These are phyloP conservation scores for Cryptococcus sp. DNA, from an alignment of 1,284 basidiomycete genomes.

Conservation along the genomic window DNA sequence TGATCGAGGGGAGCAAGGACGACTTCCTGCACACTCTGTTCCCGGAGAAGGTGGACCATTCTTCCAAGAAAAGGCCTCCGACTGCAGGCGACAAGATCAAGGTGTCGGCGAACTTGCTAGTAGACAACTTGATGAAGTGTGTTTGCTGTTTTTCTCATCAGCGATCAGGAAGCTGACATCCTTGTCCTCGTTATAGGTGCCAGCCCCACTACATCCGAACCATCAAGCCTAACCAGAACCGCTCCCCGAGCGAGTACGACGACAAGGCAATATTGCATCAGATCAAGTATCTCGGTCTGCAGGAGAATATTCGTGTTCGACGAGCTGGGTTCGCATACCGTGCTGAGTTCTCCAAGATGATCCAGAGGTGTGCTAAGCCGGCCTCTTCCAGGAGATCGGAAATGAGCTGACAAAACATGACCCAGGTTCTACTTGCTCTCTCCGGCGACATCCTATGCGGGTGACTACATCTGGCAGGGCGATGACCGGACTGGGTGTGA, in stretches of 20 bases:
- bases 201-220: conserved; percentile 99
- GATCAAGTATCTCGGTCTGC: conserved; percentile 97
- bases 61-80: conserved; percentile 96
- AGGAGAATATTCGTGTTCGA: conserved; percentile 97
- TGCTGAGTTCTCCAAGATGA: conserved; percentile 88
- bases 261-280: conserved; percentile 93
- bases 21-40: conserved; percentile 84
- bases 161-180: background rate
- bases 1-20: conserved; percentile 76
- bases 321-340: conserved; percentile 97
- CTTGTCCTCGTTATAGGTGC: conserved; percentile 73
- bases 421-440: conserved; percentile 86
- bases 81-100: conserved; percentile 99
- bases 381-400: background rate
- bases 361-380: conserved; percentile 60
- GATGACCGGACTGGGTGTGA: conserved; percentile 89
- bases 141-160: too few relatives aligned
- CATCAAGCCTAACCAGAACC: conserved; percentile 98
- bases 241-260: conserved; percentile 89
- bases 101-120: conserved; percentile 89
- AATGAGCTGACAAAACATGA: conserved; percentile 5
- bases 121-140: conserved; percentile 58
- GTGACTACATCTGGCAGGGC: conserved; percentile 96
- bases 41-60: conserved; percentile 91
- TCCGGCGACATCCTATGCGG: conserved; percentile 92